phyloP scores from a whole-genome alignment of 2,329 filamentous ascomycete species.

The Exophiala calicioides region DNA sequence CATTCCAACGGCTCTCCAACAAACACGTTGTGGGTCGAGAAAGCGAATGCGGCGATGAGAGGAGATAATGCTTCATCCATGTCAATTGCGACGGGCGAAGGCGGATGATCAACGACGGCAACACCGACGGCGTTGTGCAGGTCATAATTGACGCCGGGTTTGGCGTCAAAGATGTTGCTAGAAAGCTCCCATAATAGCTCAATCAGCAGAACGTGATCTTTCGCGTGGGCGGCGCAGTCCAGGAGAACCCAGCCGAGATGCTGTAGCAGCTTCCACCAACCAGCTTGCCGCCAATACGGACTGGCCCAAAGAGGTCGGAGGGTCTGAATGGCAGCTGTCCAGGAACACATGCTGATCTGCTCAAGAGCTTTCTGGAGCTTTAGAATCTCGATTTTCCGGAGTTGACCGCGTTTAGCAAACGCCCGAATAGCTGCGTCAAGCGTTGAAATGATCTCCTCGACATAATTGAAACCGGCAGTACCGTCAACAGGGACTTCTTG shows the following conservation, averaged over 20 bases:
- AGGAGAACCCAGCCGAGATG: constrained; percentile 57
- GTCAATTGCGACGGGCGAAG: constrained; percentile 49
- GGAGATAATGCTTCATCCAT: constrained; percentile 52
- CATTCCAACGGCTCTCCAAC: constrained; percentile 60
- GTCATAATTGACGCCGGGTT: constrained; percentile 45
- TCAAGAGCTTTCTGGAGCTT: constrained; percentile 58
- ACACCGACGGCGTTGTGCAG: constrained; percentile 32
- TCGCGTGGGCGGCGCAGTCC: constrained; percentile 51
- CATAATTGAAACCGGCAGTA: constrained; percentile 52
- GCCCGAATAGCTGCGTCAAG: constrained; percentile 51
- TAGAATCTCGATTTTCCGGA: constrained; percentile 56
- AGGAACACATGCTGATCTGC: constrained; percentile 52
- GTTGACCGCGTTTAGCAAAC: constrained; percentile 55
- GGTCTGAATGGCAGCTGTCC: constrained; percentile 53
- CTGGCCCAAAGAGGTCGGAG: constrained; percentile 57
- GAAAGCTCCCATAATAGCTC: constrained; percentile 60
- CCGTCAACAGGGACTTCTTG: constrained; percentile 53
- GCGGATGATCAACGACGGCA: constrained; percentile 39
- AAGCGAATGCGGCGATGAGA: constrained; percentile 54
- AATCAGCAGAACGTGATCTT: constrained; percentile 52
- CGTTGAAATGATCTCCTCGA: constrained; percentile 50
- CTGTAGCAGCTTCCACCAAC: constrained; percentile 61
- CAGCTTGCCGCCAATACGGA: constrained; percentile 59
- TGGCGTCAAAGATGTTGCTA: constrained; percentile 41
- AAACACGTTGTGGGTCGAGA: constrained; percentile 56